A percentile compares a stretch with the other conserved stretches of the same genome.
phyloP scores from a whole-genome alignment of 768 basidiomycete species.

The Lactifluus pinguis region DNA sequence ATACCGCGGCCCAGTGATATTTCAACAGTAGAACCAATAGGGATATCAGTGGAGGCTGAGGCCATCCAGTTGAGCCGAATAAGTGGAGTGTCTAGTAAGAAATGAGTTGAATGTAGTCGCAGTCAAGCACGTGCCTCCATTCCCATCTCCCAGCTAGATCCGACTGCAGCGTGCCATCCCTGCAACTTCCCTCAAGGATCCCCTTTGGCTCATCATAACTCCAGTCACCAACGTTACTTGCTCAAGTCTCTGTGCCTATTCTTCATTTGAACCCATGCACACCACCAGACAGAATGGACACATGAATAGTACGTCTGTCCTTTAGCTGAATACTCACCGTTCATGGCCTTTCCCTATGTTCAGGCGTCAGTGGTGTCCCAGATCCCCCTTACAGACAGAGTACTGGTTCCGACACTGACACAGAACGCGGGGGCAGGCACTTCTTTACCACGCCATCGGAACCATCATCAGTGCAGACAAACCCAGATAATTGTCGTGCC shows the following conservation, averaged over 20 bases:
- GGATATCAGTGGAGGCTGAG: slow-evolving; percentile 30
- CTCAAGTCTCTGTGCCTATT: background rate
- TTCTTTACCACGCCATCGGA: slow-evolving; percentile 25
- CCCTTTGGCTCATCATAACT: background rate
- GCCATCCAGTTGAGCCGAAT: slow-evolving; percentile 2
- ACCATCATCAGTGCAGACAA: slow-evolving; percentile 24
- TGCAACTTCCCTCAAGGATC: background rate
- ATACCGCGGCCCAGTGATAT: slow-evolving; percentile 74
- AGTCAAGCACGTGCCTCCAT: too few relatives aligned
- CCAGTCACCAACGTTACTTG: background rate
- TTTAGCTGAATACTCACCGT: background rate
- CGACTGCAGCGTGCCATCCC: background rate
- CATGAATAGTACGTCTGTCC: slow-evolving; percentile 5
- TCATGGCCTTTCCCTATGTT: background rate
- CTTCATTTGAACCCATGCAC: slow-evolving; percentile 1
- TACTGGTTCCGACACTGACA: slow-evolving; percentile 24
- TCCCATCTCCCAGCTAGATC: background rate
- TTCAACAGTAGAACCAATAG: slow-evolving; percentile 69
- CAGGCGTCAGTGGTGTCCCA: slow-evolving; percentile 17
- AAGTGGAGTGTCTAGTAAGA: background rate
- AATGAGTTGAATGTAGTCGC: background rate
- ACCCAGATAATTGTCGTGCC: slow-evolving; percentile 19
- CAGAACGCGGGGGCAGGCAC: slow-evolving; percentile 26
- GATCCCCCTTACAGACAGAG: slow-evolving; percentile 15
- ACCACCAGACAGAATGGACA: slow-evolving; percentile 11